Evolutionary conservation across 2,329 filamentous ascomycete species (phyloP).

Genomic region (Trichoderma atrobrunneum): DNA sequence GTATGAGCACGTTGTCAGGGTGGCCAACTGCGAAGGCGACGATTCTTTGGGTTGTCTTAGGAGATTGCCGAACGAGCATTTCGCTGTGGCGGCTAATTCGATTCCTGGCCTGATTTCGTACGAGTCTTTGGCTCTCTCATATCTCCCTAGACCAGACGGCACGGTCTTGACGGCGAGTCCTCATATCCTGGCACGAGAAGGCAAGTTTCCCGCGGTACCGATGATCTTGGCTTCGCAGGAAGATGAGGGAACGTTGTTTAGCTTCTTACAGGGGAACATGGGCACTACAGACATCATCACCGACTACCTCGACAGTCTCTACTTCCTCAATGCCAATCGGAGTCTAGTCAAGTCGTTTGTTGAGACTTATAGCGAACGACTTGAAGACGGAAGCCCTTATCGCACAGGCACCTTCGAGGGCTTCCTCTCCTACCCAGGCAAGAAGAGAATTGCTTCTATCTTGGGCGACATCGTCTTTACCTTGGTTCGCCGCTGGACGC

Average conservation of each 20-base stretch:
- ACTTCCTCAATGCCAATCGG: constrained; percentile 56
- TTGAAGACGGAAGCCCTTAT: constrained; percentile 66
- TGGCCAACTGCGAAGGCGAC: constrained; percentile 58
- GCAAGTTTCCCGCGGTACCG: constrained; percentile 49
- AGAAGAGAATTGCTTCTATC: constrained; percentile 72
- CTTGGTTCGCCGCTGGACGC: constrained; percentile 63
- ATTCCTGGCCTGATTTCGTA: constrained; percentile 68
- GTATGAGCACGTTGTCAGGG: constrained; percentile 60
- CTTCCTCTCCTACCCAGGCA: constrained; percentile 62
- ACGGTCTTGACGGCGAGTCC: constrained; percentile 59
- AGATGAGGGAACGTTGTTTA: constrained; percentile 75
- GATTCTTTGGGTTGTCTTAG: constrained; percentile 68
- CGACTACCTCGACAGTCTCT: constrained; percentile 59
- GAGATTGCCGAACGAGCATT: constrained; percentile 52
- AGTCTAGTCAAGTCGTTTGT: constrained; percentile 56
- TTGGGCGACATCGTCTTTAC: constrained; percentile 75
- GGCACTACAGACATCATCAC: constrained; percentile 58
- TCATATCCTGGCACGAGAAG: constrained; percentile 51
- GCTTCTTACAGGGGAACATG: constrained; percentile 66
- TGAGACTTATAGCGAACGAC: constrained; percentile 55
- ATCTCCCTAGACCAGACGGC: constrained; percentile 71
- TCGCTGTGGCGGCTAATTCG: constrained; percentile 65
- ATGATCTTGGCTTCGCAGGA: constrained; percentile 69
- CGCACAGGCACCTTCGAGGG: constrained; percentile 64
- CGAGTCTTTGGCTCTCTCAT: constrained; percentile 66